Evolutionary conservation across 2,329 filamentous ascomycete species (phyloP), one percentile per base, ranked within the genome.

Genomic region (Ceratocystis lukuohia): DNA sequence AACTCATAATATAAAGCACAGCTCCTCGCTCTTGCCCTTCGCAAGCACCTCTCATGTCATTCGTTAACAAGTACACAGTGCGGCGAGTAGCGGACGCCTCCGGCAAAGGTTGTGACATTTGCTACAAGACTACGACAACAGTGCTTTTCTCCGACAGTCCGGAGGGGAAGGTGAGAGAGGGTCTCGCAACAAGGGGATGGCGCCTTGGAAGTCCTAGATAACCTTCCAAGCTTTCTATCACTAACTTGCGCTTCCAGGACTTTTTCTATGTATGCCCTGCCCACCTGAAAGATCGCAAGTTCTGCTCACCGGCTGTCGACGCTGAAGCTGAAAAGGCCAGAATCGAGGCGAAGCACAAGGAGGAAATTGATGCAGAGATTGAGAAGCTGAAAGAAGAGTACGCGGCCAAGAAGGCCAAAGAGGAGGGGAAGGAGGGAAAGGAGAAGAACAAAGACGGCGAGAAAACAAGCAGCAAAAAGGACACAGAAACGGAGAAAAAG

Each of bases 201-300:
- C 37, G 37, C 37, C 37, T 12, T 41, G 10, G 12, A 28, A 20
- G 25, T 15, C 33, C 12, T 22, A 45, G 22, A 8, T 64, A 75
- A 8, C 6, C 62, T 61, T n/a, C 25, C 1, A 1, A 41, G 37
- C 10, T 4, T 41, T 41, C 37, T 12, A 2, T 41, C 37, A 20
- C 22, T 22, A 45, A 28, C 17, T 20, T 5, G 4, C 61, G 10
- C 33, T 20, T 5, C 33, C 7, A 80, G 80, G 91, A 96, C 74
- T 95, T 91, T 76, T 97, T 99, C 78, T 96, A 95, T 74, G 84
- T 95, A 57, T 99, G 94, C 71, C 81, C 86, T 5, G 80, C 82
- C 41, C 94, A 99, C 75, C 78, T 97, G 7, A 89, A 88, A 72
- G 94, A 97, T 72, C 80, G 80, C 41, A 84, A 88, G 50, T 97